Evolutionary conservation across 495 filamentous ascomycete genomes (phyloP).

Genomic region (Cairneyella variabilis): DNA sequence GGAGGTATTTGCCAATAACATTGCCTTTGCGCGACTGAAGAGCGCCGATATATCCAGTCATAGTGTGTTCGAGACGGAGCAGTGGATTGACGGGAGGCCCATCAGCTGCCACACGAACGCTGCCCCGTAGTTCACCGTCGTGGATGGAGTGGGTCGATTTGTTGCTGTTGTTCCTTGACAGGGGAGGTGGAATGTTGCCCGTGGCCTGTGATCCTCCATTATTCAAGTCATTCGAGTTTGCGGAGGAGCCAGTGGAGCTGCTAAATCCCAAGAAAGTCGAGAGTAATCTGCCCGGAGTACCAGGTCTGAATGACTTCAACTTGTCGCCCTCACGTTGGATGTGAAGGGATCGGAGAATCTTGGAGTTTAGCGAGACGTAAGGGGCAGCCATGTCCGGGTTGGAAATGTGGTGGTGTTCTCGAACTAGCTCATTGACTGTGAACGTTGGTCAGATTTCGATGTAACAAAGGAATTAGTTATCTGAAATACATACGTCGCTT

Average conservation of each 20-base stretch:
- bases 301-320: slow-evolving; percentile 61
- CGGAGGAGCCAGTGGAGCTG: slow-evolving; percentile 17
- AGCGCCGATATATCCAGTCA: slow-evolving; percentile 77
- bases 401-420: slow-evolving; percentile 62
- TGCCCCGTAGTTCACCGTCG: slow-evolving; percentile 29
- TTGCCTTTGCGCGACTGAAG: slow-evolving; percentile 82
- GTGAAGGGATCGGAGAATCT: slow-evolving; percentile 68
- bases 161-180: slow-evolving; percentile 39
- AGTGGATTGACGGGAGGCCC: slow-evolving; percentile 53
- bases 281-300: slow-evolving; percentile 86
- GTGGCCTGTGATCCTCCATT: slow-evolving; percentile 29
- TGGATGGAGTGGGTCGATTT: slow-evolving; percentile 38
- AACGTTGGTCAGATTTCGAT: slow-evolving; percentile 20
- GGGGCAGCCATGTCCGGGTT: slow-evolving; percentile 64
- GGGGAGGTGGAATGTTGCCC: slow-evolving; percentile 30
- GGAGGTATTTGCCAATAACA: slow-evolving; percentile 70
- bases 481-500: slow-evolving; percentile 62
- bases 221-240: slow-evolving; percentile 11
- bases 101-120: slow-evolving; percentile 33
- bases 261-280: slow-evolving; percentile 65
- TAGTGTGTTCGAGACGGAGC: slow-evolving; percentile 75
- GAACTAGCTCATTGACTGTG: slow-evolving; percentile 60
- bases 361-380: slow-evolving; percentile 63
- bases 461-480: neutral
- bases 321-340: slow-evolving; percentile 57